phyloP scores from a whole-genome alignment of 2,329 filamentous ascomycete genomes.

The Aspergillus sp. region DNA sequence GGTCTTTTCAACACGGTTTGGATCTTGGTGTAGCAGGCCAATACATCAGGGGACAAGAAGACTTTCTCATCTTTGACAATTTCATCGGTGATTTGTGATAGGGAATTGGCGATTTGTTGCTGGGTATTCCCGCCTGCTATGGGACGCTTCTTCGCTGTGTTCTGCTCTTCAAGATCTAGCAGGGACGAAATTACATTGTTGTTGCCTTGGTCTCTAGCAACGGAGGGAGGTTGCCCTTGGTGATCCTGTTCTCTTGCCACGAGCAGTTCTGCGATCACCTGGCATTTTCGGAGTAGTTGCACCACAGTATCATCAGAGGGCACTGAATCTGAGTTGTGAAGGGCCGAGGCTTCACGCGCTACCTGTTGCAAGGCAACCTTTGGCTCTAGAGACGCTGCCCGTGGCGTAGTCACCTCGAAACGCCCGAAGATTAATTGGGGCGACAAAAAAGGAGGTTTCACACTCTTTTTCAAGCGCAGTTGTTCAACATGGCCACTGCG shows the following conservation, averaged over 20 bases:
- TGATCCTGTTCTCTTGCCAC: slow-evolving; percentile 19
- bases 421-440: slow-evolving; percentile 5
- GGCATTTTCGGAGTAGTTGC: slow-evolving; percentile 27
- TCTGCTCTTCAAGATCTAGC: slow-evolving; percentile 34
- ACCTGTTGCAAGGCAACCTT: slow-evolving; percentile 25
- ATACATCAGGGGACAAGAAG: slow-evolving; percentile 65
- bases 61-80: slow-evolving; percentile 68
- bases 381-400: slow-evolving; percentile 6
- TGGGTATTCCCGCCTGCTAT: slow-evolving; percentile 23
- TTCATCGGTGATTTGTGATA: slow-evolving; percentile 54
- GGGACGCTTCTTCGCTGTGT: slow-evolving; percentile 15
- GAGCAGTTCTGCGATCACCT: slow-evolving; percentile 24
- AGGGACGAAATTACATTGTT: slow-evolving; percentile 34
- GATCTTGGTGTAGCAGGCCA: slow-evolving; percentile 66
- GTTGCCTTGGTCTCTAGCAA: slow-evolving; percentile 13
- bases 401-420: slow-evolving; percentile 13
- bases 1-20: slow-evolving; percentile 66
- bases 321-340: slow-evolving; percentile 23
- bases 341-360: slow-evolving; percentile 17
- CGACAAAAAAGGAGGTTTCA: slow-evolving; percentile 3
- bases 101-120: slow-evolving; percentile 32
- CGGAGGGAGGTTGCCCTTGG: slow-evolving; percentile 3
- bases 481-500: slow-evolving; percentile 7
- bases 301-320: slow-evolving; percentile 29
- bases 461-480: slow-evolving; percentile 11